Conservation (phyloP, 352 stramenopile genomes). For the Thraustochytrium sp. region DNA sequence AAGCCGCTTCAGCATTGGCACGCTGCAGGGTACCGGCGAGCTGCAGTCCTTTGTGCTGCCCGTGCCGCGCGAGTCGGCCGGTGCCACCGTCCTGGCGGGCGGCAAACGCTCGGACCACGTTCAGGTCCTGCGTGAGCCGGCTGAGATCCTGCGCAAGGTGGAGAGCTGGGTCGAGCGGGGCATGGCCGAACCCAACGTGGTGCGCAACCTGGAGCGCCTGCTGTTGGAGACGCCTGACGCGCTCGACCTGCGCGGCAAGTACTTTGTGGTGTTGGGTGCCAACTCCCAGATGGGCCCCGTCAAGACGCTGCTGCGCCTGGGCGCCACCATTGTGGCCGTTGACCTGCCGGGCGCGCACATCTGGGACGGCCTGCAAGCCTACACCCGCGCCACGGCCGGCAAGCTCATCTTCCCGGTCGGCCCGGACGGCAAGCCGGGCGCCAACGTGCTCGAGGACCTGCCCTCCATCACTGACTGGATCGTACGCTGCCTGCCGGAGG, state of each 20-base stretch:
- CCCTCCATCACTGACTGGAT: not conserved
- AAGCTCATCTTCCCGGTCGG: conserved; percentile 66
- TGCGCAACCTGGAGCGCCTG: not conserved
- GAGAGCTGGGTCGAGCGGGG: conserved; percentile 8
- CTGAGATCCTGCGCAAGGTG: not conserved
- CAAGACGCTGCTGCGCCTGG: conserved; percentile 65
- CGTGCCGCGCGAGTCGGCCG: not conserved
- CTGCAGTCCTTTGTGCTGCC: not conserved
- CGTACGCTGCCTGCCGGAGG: not conserved
- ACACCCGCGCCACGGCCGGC: conserved; percentile 62
- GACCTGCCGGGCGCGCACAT: conserved; percentile 65
- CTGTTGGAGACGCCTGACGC: not conserved
- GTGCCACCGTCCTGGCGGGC: not conserved
- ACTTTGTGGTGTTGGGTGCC: conserved; percentile 74
- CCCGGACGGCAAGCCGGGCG: not conserved
- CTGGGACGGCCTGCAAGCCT: conserved; percentile 66
- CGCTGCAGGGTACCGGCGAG: not conserved
- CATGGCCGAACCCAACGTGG: conserved; percentile 11
- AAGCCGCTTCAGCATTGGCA: not conserved
- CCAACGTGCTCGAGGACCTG: conserved; percentile 19
- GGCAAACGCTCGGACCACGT: not conserved
- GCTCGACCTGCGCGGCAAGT: not conserved
- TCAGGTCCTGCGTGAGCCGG: not conserved
- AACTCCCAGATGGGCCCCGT: conserved; percentile 73
- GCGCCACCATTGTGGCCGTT: conserved; percentile 74